Evolutionary conservation across 768 basidiomycete genomes (phyloP).

Genomic region (Amanita fuliginea): DNA sequence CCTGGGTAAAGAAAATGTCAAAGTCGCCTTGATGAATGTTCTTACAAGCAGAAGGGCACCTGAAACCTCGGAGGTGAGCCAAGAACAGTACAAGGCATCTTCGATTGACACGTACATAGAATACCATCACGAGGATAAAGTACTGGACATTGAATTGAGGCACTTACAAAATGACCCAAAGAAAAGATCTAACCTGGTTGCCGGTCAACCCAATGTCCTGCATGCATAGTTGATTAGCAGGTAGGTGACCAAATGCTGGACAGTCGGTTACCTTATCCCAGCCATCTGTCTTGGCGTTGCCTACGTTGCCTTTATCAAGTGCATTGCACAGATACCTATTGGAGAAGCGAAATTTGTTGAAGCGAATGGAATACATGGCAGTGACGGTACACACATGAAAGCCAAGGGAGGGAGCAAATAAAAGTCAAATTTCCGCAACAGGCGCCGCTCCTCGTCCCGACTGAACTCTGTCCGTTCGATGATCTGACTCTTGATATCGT

Average conservation of each 20-base stretch:
- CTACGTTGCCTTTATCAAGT: conserved; percentile 37
- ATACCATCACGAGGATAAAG: conserved; percentile 37
- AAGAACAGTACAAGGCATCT: neutral
- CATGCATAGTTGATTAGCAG: neutral
- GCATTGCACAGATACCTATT: conserved; percentile 40
- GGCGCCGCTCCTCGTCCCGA: conserved; percentile 17
- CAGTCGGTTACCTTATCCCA: conserved; percentile 29
- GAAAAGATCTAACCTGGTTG: conserved; percentile 24
- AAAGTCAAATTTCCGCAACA: conserved; percentile 31
- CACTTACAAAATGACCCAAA: neutral
- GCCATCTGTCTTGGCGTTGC: conserved; percentile 41
- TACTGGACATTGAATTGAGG: conserved; percentile 19
- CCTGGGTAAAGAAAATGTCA: neutral
- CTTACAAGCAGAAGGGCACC: conserved; percentile 37
- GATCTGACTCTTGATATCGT: neutral
- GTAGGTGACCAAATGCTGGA: neutral
- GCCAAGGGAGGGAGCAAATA: conserved; percentile 31
- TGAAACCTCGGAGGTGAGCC: conserved; percentile 8
- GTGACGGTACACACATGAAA: conserved; percentile 22
- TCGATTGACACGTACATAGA: conserved; percentile 22
- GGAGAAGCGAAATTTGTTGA: neutral
- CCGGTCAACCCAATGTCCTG: conserved; percentile 32
- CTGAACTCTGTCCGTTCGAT: neutral
- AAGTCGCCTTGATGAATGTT: neutral
- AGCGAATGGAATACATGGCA: neutral